A percentile compares a stretch with the other conserved stretches of the same genome.
These are phyloP conservation scores for Raphanus sativus DNA, from an alignment of 345 rosid species.

Conservation along the genomic window DNA sequence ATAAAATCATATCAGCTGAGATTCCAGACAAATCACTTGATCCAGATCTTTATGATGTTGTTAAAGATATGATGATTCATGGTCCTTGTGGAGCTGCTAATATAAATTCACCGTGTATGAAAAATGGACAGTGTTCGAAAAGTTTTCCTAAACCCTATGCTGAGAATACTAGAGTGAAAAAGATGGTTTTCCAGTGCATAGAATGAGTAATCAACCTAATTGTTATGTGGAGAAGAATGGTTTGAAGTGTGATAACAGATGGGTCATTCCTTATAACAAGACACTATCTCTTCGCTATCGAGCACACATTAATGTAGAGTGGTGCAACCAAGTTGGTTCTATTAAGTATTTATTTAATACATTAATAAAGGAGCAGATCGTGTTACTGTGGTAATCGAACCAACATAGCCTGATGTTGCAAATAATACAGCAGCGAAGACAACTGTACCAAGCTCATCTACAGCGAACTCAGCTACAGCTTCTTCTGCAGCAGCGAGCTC, in stretches of 20 bases:
- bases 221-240: background rate
- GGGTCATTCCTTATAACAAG: background rate
- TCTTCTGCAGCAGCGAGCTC: too few species aligned
- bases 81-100: background rate
- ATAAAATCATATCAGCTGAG: background rate
- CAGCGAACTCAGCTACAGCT: background rate
- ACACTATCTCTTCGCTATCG: background rate
- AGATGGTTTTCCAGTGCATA: background rate
- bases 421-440: background rate
- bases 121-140: background rate
- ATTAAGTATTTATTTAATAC: background rate
- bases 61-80: background rate
- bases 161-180: background rate
- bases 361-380: background rate
- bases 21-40: background rate
- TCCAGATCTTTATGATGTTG: background rate
- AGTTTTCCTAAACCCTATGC: background rate
- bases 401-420: background rate
- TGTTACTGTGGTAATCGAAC: background rate
- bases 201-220: background rate
- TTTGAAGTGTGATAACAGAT: background rate
- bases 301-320: background rate
- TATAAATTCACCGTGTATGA: background rate
- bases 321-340: background rate
- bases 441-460: background rate